A percentile compares a stretch with the other conserved stretches of the same genome.
These are phyloP conservation scores for Paramecium tetraurelia DNA, from an alignment of 73 alveolate species.

Conservation along the genomic window DNA sequence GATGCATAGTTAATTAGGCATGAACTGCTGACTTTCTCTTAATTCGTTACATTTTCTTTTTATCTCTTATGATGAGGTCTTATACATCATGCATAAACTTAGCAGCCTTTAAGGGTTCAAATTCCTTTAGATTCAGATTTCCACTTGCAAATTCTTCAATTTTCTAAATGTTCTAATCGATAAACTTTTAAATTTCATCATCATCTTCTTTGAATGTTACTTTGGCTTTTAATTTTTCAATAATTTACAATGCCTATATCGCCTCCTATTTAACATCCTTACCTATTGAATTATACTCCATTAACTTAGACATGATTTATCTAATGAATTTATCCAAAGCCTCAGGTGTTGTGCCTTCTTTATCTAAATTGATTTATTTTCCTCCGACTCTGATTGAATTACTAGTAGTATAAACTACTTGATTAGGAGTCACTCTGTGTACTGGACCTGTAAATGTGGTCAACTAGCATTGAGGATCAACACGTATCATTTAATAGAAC, in stretches of 20 bases:
- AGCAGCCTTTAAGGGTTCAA: background rate
- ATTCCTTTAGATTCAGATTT: background rate
- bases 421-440: background rate
- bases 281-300: background rate
- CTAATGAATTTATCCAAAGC: conserved; percentile 11
- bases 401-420: background rate
- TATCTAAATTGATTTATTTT: background rate
- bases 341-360: background rate
- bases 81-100: background rate
- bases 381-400: background rate
- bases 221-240: background rate
- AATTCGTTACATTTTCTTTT: background rate
- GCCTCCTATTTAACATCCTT: background rate
- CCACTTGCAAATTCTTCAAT: conserved; percentile 8
- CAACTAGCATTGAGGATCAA: background rate
- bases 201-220: background rate
- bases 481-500: background rate
- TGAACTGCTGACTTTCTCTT: background rate
- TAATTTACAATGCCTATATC: background rate
- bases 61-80: background rate
- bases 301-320: background rate
- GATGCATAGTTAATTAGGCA: background rate
- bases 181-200: background rate
- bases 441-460: background rate
- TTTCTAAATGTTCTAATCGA: background rate